These are phyloP conservation scores for Metschnikowia amazonensis DNA, from an alignment of 805 yeast species.

Conservation along the genomic window DNA sequence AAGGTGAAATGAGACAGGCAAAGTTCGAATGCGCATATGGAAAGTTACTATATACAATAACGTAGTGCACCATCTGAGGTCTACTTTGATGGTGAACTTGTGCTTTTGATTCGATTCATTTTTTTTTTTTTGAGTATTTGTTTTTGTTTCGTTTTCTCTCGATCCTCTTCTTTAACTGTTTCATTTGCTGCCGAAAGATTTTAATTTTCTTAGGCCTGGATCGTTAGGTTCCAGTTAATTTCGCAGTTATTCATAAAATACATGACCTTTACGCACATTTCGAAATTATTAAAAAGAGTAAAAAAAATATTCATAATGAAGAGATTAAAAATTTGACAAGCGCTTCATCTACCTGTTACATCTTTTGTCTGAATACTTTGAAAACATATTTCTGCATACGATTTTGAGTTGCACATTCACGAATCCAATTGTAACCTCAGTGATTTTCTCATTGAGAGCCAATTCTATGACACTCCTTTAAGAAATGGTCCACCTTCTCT, in stretches of 20 bases:
- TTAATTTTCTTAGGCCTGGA: too few species aligned
- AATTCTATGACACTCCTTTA: constrained; percentile 80
- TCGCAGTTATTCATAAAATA: too few species aligned
- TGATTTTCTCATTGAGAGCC: constrained; percentile 46
- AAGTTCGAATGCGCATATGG: neutral
- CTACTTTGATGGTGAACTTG: neutral
- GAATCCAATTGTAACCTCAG: neutral
- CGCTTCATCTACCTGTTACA: neutral
- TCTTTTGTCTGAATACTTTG: neutral
- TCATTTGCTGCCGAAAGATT: too few species aligned
- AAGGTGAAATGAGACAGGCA: neutral
- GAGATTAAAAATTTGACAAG: neutral
- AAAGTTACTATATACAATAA: neutral
- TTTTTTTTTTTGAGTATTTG: too few species aligned
- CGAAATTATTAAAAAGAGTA: too few species aligned
- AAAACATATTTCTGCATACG: neutral
- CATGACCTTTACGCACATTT: too few species aligned
- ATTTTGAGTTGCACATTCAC: neutral
- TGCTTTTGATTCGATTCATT: neutral
- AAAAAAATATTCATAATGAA: neutral
- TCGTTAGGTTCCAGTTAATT: too few species aligned
- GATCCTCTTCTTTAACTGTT: too few species aligned
- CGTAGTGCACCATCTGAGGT: neutral
- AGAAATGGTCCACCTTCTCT: constrained; percentile 77
- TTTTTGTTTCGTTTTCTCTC: too few species aligned